Evolutionary conservation across 495 filamentous ascomycete species (phyloP).

Genomic region (Neurospora pannonica): DNA sequence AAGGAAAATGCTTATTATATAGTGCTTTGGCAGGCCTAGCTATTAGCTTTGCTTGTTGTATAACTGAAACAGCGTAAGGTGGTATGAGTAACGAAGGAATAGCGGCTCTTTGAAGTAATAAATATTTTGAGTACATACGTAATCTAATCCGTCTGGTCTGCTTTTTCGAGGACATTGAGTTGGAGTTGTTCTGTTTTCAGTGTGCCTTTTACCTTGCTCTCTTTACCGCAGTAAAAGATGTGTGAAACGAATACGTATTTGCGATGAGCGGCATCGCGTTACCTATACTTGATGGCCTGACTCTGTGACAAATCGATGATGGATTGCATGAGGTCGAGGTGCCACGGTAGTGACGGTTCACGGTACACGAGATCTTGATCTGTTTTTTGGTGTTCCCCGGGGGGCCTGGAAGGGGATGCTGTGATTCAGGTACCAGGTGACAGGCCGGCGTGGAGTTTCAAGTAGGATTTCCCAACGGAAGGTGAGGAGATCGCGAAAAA

Average conservation of each 20-base stretch:
- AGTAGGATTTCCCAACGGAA: no score
- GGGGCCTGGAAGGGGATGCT: not conserved
- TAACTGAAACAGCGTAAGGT: not conserved
- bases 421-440: not conserved
- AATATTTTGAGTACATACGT: not conserved
- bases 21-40: not conserved
- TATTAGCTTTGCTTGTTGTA: not conserved
- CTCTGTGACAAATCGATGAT: not conserved
- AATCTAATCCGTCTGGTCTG: not conserved
- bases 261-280: not conserved
- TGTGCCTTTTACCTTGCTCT: not conserved
- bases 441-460: no score
- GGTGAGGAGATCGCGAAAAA: not conserved
- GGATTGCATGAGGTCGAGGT: not conserved
- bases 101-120: not conserved
- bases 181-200: not conserved
- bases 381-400: not conserved
- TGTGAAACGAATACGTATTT: not conserved
- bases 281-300: not conserved
- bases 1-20: not conserved
- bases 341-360: not conserved
- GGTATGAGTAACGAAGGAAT: not conserved
- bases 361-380: not conserved
- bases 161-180: not conserved
- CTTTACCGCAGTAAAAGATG: not conserved